Percentiles rank a stretch among this genome's conserved stretches.
phyloP scores from a whole-genome alignment of 2,329 filamentous ascomycete species.

The Pseudogymnoascus sp. region DNA sequence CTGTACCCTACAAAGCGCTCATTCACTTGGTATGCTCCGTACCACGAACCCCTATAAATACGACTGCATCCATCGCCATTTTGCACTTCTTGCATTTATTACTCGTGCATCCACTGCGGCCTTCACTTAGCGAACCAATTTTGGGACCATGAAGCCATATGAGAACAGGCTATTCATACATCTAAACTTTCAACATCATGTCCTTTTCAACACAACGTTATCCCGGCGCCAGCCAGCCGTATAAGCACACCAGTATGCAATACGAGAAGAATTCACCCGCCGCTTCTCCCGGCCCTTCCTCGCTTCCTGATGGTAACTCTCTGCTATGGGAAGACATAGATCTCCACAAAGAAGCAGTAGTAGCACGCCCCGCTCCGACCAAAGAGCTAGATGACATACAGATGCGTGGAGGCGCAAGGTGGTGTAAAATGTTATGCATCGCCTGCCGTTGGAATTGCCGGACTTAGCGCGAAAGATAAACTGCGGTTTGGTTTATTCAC shows the following conservation, averaged over 20 bases:
- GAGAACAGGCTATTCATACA: neutral
- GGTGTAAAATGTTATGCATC: neutral
- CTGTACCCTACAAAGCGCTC: neutral
- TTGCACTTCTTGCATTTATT: neutral
- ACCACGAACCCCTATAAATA: neutral
- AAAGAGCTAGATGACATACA: neutral
- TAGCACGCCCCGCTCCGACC: neutral
- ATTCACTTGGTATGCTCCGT: neutral
- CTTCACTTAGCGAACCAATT: neutral
- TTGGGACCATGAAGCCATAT: neutral
- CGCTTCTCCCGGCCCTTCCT: neutral
- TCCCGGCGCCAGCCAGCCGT: neutral
- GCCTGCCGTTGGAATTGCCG: neutral
- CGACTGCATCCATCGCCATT: neutral
- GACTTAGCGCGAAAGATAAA: neutral
- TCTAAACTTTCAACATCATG: neutral
- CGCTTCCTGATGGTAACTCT: neutral
- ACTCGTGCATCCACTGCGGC: neutral
- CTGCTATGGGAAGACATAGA: neutral
- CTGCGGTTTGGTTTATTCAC: neutral
- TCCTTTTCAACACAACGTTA: neutral
- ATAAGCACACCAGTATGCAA: neutral
- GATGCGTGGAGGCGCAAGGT: neutral
- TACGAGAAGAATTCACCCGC: neutral
- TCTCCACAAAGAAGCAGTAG: neutral